These are phyloP conservation scores for Neltuma alba DNA, from an alignment of 306 rosid species.

Conservation along the genomic window DNA sequence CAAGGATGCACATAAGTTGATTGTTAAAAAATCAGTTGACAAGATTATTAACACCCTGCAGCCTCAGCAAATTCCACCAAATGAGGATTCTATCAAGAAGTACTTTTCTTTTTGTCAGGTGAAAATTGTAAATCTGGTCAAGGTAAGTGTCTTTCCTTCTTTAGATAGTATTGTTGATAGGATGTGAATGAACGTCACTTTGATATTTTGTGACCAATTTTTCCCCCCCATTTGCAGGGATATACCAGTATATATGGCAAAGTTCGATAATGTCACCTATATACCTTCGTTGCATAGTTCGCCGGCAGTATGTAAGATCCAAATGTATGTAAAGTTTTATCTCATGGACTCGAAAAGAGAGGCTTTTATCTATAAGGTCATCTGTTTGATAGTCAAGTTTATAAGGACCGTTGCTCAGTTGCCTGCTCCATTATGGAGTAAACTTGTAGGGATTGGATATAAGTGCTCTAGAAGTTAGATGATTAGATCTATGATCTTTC, in stretches of 20 bases:
- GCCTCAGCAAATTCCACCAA: slow-evolving; percentile 53
- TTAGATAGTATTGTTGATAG: slow-evolving; percentile 15
- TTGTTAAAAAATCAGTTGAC: slow-evolving; percentile 62
- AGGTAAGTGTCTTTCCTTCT: slow-evolving; percentile 44
- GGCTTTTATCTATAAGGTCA: neutral
- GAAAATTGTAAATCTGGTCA: slow-evolving; percentile 63
- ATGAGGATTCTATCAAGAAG: slow-evolving; percentile 50
- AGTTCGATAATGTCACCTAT: slow-evolving; percentile 40
- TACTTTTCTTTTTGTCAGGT: slow-evolving; percentile 45
- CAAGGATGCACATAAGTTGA: slow-evolving; percentile 65
- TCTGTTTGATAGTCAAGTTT: neutral
- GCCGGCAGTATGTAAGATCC: slow-evolving; percentile 20
- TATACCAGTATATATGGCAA: slow-evolving; percentile 66
- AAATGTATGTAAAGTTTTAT: slow-evolving; percentile 28
- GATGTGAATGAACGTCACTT: neutral
- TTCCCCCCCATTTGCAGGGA: slow-evolving; percentile 64
- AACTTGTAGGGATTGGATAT: neutral
- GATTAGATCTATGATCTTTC: neutral
- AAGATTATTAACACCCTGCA: slow-evolving; percentile 57
- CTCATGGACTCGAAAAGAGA: neutral
- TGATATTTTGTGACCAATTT: slow-evolving; percentile 25
- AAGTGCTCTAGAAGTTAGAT: neutral
- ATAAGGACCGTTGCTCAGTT: neutral
- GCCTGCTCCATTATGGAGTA: neutral
- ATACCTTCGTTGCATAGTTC: slow-evolving; percentile 36